Conservation (phyloP, 225 moss, liverwort and hornwort genomes). For the Thuidium tamariscinum region DNA sequence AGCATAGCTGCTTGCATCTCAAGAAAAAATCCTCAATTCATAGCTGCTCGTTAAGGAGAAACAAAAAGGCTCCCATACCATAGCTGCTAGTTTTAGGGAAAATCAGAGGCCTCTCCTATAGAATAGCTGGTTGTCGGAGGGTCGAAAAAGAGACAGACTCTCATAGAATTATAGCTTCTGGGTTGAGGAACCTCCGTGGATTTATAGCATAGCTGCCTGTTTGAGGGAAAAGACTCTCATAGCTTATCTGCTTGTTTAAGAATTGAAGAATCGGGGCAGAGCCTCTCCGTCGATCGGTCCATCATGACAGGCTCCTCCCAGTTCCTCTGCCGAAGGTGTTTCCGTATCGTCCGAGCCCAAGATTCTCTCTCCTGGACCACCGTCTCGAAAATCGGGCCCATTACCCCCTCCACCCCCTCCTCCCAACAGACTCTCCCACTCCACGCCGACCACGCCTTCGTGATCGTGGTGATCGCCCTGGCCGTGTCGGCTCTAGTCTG, state of each 20-base stretch:
- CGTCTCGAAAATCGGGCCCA: background rate
- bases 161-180: background rate
- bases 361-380: background rate
- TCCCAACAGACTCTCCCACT: background rate
- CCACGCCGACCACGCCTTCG: background rate
- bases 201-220: background rate
- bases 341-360: background rate
- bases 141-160: background rate
- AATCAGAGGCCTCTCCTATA: background rate
- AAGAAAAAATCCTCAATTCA: background rate
- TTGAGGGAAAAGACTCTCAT: background rate
- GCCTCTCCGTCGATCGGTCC: background rate
- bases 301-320: background rate
- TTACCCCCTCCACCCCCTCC: background rate
- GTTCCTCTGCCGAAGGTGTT: background rate
- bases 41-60: too few species aligned
- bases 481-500: background rate
- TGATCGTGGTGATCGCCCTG: background rate
- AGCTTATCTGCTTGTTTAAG: background rate
- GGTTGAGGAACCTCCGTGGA: background rate
- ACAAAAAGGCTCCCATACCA: too few species aligned
- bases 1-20: background rate
- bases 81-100: background rate
- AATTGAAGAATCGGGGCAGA: background rate
- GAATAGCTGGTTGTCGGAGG: background rate